Evolutionary conservation across 805 yeast species (phyloP), one percentile per base, ranked within the genome.

Genomic region (Starmerella ratchasimensis): DNA sequence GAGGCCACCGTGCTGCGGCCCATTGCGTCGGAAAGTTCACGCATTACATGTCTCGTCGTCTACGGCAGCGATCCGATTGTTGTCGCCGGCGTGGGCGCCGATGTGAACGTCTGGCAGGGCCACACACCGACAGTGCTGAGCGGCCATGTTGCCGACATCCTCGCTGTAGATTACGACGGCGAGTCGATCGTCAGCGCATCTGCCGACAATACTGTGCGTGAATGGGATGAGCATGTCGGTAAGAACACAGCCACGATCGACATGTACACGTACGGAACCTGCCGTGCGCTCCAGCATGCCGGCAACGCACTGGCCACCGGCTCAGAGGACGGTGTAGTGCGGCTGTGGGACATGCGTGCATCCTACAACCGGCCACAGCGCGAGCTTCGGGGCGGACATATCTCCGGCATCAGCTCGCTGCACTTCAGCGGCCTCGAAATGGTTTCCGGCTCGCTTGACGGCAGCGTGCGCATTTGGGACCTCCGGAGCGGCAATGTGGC

Each of bases 271-370:
- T 39, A 36, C 31, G 45, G 48, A 10, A 39, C 47, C 69, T 78
- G 31, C 77, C 21, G 80, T 0, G 76, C 80, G 0, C 53, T 79
- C 24, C 86, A 79, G 54, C 73, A 79, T 41, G 73, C 65, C 49
- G 82, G 76, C 49, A 80, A 82, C 0, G 88, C 86, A 0, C 58
- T 79, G 45, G 88, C 88, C 0, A 72, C 83, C 0, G 90, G 88
- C 35, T 74, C 84, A 0, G 72, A 72, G 14, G 88, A 79, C 55
- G 88, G 88, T 1, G 55, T 74, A 5, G 82, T 79, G 2, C 59
- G 90, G 37, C 58, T 79, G 17, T 79, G 88, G 86, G 90, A 79
- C 58, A 56, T 79, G 43, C 64, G 90, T 49, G 63, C 72, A 18
- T 83, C 83, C 3, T n/a, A 19, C 17, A 75, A 74, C 14, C 71